These are phyloP conservation scores for Amylostereum areolatum DNA, from an alignment of 1,284 basidiomycete species.

Conservation along the genomic window DNA sequence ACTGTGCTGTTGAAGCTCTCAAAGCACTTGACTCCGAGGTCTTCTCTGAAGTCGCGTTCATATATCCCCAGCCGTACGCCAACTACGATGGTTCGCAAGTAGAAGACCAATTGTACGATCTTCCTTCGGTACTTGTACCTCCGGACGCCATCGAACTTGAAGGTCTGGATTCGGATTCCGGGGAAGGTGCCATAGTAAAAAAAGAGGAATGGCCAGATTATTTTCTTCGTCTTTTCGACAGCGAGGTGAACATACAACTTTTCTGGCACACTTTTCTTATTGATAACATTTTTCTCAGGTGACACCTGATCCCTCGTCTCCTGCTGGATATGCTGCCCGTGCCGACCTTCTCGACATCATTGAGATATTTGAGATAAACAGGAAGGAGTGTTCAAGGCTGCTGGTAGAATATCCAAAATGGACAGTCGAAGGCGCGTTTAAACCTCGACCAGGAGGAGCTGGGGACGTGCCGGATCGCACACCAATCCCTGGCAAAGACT, in stretches of 20 bases:
- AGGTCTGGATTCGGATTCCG: slow-evolving; percentile 54
- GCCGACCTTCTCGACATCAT: slow-evolving; percentile 78
- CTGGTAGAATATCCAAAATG: slow-evolving; percentile 87
- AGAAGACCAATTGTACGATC: slow-evolving; percentile 49
- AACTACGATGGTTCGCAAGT: slow-evolving; percentile 34
- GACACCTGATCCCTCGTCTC: slow-evolving; percentile 68
- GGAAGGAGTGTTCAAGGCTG: slow-evolving; percentile 89
- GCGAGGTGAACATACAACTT: slow-evolving; percentile 48
- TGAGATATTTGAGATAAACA: slow-evolving; percentile 92
- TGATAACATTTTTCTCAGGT: slow-evolving; percentile 37
- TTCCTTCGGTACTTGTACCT: slow-evolving; percentile 79
- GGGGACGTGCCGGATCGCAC: slow-evolving; percentile 29
- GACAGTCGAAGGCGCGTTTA: slow-evolving; percentile 82
- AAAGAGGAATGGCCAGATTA: slow-evolving; percentile 78
- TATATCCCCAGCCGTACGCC: slow-evolving; percentile 65
- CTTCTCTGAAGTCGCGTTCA: slow-evolving; percentile 47
- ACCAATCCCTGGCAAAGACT: slow-evolving; percentile 53
- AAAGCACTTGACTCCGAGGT: slow-evolving; percentile 48
- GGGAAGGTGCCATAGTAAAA: slow-evolving; percentile 62
- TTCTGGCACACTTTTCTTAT: neutral
- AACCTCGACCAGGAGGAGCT: slow-evolving; percentile 55
- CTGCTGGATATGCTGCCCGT: slow-evolving; percentile 77
- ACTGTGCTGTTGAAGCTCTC: slow-evolving; percentile 52
- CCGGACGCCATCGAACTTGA: slow-evolving; percentile 82
- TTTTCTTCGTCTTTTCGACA: slow-evolving; percentile 70